Percentiles rank a stretch among this genome's conserved stretches.
Conservation (phyloP, 2,329 filamentous ascomycete genomes). For the Sclerotiophoma versabilis region DNA sequence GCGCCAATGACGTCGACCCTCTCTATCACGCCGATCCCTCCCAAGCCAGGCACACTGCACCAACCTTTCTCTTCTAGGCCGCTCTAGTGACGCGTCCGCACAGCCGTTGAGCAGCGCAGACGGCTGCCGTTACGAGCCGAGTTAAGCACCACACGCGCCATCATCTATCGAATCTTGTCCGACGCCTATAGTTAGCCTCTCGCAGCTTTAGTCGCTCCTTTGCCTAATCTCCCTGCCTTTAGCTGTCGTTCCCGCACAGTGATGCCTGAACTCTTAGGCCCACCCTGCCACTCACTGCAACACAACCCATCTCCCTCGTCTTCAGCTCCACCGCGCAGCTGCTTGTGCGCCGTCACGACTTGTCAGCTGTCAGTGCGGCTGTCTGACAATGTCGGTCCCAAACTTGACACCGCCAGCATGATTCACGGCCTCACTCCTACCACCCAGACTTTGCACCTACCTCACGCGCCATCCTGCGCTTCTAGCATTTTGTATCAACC, state of each 20-base stretch:
- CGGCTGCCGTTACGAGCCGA: slow-evolving; percentile 9
- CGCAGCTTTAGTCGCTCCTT: no score
- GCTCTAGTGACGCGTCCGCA: slow-evolving; percentile 15
- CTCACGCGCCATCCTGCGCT: neutral
- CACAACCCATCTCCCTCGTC: no score
- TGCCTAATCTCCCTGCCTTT: no score
- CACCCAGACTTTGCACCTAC: neutral
- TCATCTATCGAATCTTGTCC: neutral
- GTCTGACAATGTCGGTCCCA: neutral
- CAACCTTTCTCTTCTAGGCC: slow-evolving; percentile 11
- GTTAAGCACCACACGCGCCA: neutral
- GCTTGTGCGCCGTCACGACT: neutral
- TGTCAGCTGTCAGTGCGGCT: neutral
- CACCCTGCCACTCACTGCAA: neutral
- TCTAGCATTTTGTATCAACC: no score
- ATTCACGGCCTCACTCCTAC: neutral
- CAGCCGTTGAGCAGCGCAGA: neutral
- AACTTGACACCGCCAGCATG: neutral
- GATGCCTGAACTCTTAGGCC: no score
- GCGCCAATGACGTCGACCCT: slow-evolving; percentile 2
- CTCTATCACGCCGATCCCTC: slow-evolving; percentile 12
- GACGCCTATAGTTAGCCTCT: no score
- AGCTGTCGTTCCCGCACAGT: no score
- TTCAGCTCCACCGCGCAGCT: no score
- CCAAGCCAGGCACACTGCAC: slow-evolving; percentile 11